Percentiles rank a stretch among this genome's conserved stretches.
phyloP scores from a whole-genome alignment of 73 alveolate species.

The Tetrahymena elliotti region DNA sequence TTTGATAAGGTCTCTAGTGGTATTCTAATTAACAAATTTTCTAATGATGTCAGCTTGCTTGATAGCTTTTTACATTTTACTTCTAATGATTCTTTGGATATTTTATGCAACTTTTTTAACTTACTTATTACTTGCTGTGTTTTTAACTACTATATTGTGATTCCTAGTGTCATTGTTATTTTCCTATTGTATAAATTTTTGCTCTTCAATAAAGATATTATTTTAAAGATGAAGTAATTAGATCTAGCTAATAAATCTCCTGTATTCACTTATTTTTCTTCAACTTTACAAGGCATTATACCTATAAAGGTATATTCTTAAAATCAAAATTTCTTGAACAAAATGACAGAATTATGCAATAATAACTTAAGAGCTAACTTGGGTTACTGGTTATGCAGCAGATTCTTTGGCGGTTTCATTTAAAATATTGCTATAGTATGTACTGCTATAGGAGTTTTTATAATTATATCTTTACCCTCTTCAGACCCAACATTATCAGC shows the following conservation, averaged over 20 bases:
- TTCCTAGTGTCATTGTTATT: not conserved
- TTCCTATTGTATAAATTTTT: not conserved
- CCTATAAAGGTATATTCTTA: not conserved
- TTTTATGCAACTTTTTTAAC: constrained; percentile 2
- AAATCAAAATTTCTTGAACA: not conserved
- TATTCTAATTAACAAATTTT: constrained; percentile 12
- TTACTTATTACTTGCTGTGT: constrained; percentile 2
- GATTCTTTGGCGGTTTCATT: not conserved
- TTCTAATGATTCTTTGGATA: constrained; percentile 3
- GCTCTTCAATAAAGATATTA: not conserved
- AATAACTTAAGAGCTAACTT: not conserved
- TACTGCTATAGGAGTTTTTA: not conserved
- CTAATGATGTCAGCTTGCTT: constrained; percentile 13
- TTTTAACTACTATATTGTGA: not conserved
- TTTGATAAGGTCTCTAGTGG: constrained; percentile 15
- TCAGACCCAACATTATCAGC: not conserved
- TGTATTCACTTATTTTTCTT: not conserved
- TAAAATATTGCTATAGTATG: not conserved
- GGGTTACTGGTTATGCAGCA: not conserved
- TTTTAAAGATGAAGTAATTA: not conserved
- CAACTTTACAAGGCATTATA: not conserved
- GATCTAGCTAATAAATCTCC: constrained; percentile 1
- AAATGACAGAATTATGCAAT: not conserved
- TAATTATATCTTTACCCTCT: not conserved
- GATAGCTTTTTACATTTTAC: not conserved